Percentiles rank a stretch among this genome's conserved stretches.
These are phyloP conservation scores for Pleurotus citrinopileatus DNA, from an alignment of 768 basidiomycete species.

Conservation along the genomic window DNA sequence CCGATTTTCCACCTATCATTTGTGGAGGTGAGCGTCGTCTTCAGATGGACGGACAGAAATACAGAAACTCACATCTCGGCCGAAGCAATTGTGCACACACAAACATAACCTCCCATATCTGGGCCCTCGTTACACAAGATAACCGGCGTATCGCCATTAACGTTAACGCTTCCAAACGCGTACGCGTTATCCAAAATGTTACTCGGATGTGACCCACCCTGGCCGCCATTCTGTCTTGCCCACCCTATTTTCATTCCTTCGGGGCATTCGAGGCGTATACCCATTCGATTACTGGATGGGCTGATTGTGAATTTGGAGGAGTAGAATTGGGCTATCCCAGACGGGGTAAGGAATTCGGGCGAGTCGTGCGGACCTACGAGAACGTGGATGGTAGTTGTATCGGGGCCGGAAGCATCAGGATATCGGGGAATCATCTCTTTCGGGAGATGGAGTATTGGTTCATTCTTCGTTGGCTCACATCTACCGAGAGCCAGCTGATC, in stretches of 20 bases:
- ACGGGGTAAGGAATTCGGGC: slow-evolving; percentile 45
- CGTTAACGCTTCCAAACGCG: slow-evolving; percentile 49
- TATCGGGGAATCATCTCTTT: slow-evolving; percentile 37
- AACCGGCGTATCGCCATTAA: slow-evolving; percentile 71
- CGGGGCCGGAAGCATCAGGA: slow-evolving; percentile 40
- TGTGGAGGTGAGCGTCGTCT: slow-evolving; percentile 19
- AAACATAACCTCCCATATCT: slow-evolving; percentile 63
- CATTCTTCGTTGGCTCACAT: slow-evolving; percentile 21
- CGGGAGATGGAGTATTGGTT: slow-evolving; percentile 21
- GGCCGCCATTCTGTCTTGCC: slow-evolving; percentile 55
- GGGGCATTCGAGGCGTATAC: slow-evolving; percentile 50
- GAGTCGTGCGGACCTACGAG: slow-evolving; percentile 66
- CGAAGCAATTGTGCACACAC: slow-evolving; percentile 48
- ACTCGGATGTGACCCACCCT: slow-evolving; percentile 67
- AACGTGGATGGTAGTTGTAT: slow-evolving; percentile 39
- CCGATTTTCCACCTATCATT: slow-evolving; percentile 73
- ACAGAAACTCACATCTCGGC: slow-evolving; percentile 42
- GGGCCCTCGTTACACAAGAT: slow-evolving; percentile 61
- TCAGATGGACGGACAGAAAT: slow-evolving; percentile 1
- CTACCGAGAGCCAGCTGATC: slow-evolving; percentile 45
- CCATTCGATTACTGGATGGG: slow-evolving; percentile 58
- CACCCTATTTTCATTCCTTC: slow-evolving; percentile 49
- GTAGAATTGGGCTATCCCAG: slow-evolving; percentile 52
- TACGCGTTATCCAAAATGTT: slow-evolving; percentile 68
- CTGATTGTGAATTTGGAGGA: slow-evolving; percentile 50